Percentiles rank a stretch among this genome's conserved stretches.
phyloP scores from a whole-genome alignment of 2,329 filamentous ascomycete genomes.

The Fusarium sulawesiense region DNA sequence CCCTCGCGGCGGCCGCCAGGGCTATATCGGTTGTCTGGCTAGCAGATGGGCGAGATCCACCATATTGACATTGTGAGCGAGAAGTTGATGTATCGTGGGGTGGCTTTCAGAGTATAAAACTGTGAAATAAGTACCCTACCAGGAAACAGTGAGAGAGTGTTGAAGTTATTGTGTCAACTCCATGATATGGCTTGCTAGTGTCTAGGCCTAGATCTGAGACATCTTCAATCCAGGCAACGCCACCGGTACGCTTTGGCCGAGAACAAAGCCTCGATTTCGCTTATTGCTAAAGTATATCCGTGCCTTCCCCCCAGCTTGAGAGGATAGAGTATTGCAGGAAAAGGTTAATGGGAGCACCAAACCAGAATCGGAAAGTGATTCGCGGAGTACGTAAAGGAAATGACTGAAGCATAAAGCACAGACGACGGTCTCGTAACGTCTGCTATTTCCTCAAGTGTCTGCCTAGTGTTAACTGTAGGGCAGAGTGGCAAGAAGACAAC shows the following conservation, averaged over 20 bases:
- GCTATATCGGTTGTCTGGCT: slow-evolving; percentile 6
- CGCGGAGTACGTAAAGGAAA: not conserved
- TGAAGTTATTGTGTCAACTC: slow-evolving; percentile 10
- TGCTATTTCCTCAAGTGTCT: slow-evolving; percentile 13
- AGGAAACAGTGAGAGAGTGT: not conserved
- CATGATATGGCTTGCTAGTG: not conserved
- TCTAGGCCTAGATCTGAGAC: slow-evolving; percentile 23
- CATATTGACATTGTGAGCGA: not conserved
- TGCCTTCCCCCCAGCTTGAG: not conserved
- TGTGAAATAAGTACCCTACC: not conserved
- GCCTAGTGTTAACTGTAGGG: slow-evolving; percentile 2
- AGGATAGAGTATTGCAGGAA: not conserved
- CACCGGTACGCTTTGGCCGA: slow-evolving; percentile 9
- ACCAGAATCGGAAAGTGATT: slow-evolving; percentile 1
- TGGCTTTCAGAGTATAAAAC: not conserved
- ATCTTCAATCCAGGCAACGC: slow-evolving; percentile 8
- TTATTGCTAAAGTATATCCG: slow-evolving; percentile 1
- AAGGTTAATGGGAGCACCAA: not conserved
- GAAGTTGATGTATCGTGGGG: not conserved
- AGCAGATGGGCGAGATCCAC: slow-evolving; percentile 5
- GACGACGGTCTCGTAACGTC: slow-evolving; percentile 11
- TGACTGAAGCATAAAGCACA: slow-evolving; percentile 4
- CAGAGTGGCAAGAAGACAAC: slow-evolving; percentile 2
- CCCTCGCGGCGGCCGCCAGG: slow-evolving; percentile 8
- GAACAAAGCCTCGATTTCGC: slow-evolving; percentile 1